Evolutionary conservation across 768 basidiomycete species (phyloP), one percentile per base, ranked within the genome.

Genomic region (Boletales sp.): DNA sequence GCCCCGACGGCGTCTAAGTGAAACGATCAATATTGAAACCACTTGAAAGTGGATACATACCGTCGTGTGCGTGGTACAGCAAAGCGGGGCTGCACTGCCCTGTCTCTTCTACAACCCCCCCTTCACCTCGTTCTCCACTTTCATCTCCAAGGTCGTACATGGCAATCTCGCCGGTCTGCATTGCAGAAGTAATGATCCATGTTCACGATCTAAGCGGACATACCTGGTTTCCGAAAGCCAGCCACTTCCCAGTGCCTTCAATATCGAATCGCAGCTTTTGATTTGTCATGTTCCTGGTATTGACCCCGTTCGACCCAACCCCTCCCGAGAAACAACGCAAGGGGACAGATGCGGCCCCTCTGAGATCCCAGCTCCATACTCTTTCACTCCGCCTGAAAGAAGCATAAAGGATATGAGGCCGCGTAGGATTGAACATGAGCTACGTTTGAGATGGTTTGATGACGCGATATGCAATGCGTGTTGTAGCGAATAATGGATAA

Each of bases 261-360:
- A 94, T 62, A 56, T 90, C 90, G 59, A 95, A 94, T n/a, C 70
- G 65, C 21, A 84, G 70, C 54, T 80, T 80, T 66, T 96, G 94
- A 61, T 94, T 94, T 18, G 87, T 86, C 41, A 56, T 28, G 31
- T 42, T n/a, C 17, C 45, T 31, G 25, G 25, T 21, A 25, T 21
- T 2, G n/a, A 51, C 41, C 15, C 30, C 47, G 17, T 38, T 41
- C 10, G 49, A 46, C 9, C 25, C 42, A 25, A 31, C 28, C 25
- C 10, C 48, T 45, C 46, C 44, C 31, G 47, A 54, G 44, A 57
- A 80, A 42, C 75, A 61, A 30, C 69, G 64, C 15, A 79, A 45
- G 37, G 81, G 76, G 15, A 56, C 18, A 44, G 70, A 65, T 30
- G 77, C 59, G 64, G 86, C 76, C 3, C 78, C 72, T 0, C 93